Base-by-base conservation (phyloP, 2,329 filamentous ascomycete genomes). In the Cryphonectria japonica region DNA sequence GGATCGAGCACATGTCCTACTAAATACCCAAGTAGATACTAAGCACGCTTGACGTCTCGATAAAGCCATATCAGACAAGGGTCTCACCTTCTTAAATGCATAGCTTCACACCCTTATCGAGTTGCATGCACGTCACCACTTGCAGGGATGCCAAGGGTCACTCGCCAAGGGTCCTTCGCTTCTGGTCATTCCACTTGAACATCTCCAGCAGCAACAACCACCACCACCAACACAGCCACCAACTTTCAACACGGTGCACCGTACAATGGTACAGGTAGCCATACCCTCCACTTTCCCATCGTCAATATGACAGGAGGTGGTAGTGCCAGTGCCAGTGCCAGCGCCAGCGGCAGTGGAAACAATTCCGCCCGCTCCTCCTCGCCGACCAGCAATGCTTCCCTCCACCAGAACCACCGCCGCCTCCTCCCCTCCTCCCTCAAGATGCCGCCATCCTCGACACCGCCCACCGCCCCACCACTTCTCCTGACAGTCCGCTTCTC, bases 401-500 rank as follows among this genome's bases (percentile, higher is more conserved):
- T 61, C 41, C 41, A 43, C 14, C 46, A 50, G 19, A 50, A 50
- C 19, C 46, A n/a, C 46, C 46, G 22, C 65, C 66, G 66, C 8
- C 62, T 22, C 46, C 50, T 54, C 3, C 59, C 57, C 7, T 61
- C 71, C 16, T 60, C 67, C 46, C 57, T 69, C 64, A 71, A 67
- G 46, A 69, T 63, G 39, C 61, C 68, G 26, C 61, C 68, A 26
- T 29, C 66, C 34, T n/a, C 62, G 1, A 11, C 41, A 37, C 34
- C 60, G 64, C 46, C 64, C 13, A 37, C 57, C 26, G 26, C 50
- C 71, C 78, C 80, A 29, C 86, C 86, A 46, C 85, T 97, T 70
- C 90, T 92, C 77, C 86, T 98, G 62, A 95, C 93, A 52, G 91
- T 98, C 79, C 94, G 95, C 80, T 98, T 99, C 87, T 94, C 94